These are phyloP conservation scores for Citrus cavaleriei DNA, from an alignment of 345 rosid species.

Conservation along the genomic window DNA sequence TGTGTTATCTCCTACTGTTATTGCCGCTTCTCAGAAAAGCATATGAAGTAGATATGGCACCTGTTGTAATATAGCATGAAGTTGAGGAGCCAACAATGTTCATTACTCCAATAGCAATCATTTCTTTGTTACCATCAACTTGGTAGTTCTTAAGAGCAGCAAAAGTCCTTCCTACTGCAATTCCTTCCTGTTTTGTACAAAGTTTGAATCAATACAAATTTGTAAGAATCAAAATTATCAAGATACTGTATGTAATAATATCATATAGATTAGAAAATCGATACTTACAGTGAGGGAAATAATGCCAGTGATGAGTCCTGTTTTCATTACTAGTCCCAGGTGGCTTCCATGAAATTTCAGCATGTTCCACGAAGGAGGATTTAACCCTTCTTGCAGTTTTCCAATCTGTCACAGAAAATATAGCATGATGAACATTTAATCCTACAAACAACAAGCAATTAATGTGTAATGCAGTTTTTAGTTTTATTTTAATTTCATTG, in stretches of 20 bases:
- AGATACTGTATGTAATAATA: background rate
- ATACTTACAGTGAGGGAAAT: conserved; percentile 82
- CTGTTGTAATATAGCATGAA: conserved; percentile 90
- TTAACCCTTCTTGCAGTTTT: conserved; percentile 74
- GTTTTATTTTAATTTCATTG: background rate
- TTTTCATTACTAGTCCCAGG: conserved; percentile 68
- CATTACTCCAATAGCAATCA: conserved; percentile 96
- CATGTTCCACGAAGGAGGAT: conserved; percentile 95
- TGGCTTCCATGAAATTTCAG: conserved; percentile 68
- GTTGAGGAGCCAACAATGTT: conserved; percentile 91
- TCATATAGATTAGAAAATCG: background rate
- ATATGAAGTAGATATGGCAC: conserved; percentile 16
- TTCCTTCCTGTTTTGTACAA: conserved; percentile 75
- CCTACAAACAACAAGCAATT: background rate
- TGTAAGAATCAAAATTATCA: background rate
- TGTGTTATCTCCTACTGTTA: background rate
- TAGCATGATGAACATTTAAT: background rate
- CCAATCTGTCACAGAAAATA: conserved; percentile 47
- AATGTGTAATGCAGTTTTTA: background rate
- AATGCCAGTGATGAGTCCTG: conserved; percentile 84
- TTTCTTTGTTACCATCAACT: conserved; percentile 98
- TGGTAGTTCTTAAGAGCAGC: conserved; percentile 84
- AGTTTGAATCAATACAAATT: background rate
- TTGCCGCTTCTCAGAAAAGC: background rate
- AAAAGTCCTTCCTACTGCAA: conserved; percentile 96